A percentile compares a stretch with the other conserved stretches of the same genome.
Conservation (phyloP, 768 basidiomycete genomes). For the Dentipellis sp. region DNA sequence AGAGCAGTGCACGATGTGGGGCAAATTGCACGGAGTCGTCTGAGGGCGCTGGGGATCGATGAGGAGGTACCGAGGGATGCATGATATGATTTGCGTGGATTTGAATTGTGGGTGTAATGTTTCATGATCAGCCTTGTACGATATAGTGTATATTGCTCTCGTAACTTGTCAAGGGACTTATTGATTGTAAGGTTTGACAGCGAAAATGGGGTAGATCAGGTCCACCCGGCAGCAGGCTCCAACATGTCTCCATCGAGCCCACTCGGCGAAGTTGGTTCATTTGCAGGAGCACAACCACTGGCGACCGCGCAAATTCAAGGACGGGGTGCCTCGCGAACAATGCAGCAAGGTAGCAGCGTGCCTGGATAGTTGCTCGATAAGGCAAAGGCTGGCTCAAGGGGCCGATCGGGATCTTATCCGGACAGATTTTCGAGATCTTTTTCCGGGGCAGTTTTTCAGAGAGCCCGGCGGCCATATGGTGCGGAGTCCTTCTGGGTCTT, state of each 20-base stretch:
- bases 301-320: not conserved
- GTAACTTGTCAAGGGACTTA: too few relatives aligned
- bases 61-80: slow-evolving; percentile 16
- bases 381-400: not conserved
- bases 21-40: slow-evolving; percentile 63
- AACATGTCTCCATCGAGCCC: too few relatives aligned
- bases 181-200: too few relatives aligned
- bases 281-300: too few relatives aligned
- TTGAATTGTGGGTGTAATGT: too few relatives aligned
- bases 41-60: slow-evolving; percentile 35
- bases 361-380: not conserved
- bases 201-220: too few relatives aligned
- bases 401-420: not conserved
- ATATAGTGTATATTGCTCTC: not conserved
- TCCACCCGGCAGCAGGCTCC: too few relatives aligned
- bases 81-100: too few relatives aligned
- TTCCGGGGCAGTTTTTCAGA: not conserved
- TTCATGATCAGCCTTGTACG: too few relatives aligned
- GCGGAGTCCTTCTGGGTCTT: not conserved
- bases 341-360: not conserved
- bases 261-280: too few relatives aligned
- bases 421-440: not conserved
- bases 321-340: not conserved
- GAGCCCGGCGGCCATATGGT: not conserved
- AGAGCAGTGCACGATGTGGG: slow-evolving; percentile 72